Conservation (phyloP, 306 rosid genomes). For the Pterocarpus santalinus region DNA sequence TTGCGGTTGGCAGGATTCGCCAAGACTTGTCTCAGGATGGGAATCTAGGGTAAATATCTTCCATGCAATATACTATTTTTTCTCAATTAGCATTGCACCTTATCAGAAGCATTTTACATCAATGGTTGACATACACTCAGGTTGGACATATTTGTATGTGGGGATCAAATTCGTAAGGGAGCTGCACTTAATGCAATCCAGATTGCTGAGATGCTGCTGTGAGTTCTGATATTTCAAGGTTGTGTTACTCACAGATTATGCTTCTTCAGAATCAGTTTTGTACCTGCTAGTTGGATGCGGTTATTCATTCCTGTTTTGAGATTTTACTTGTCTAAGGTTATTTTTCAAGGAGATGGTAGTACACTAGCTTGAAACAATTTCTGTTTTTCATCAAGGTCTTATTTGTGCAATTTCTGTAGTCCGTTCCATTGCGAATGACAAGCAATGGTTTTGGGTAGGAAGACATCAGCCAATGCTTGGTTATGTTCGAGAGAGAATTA, state of each 20-base stretch:
- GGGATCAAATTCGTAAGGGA: conserved; percentile 99
- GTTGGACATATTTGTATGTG: conserved; percentile 94
- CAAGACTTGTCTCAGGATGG: conserved; percentile 91
- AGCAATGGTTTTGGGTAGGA: neutral
- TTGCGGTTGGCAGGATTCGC: conserved; percentile 95
- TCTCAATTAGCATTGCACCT: conserved; percentile 16
- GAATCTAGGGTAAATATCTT: conserved; percentile 69
- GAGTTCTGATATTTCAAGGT: conserved; percentile 39
- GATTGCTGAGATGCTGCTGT: conserved; percentile 94
- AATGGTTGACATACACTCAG: conserved; percentile 55
- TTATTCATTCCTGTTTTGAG: conserved; percentile 35
- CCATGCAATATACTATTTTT: neutral
- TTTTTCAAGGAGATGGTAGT: conserved; percentile 10
- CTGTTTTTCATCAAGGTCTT: neutral
- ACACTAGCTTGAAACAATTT: conserved; percentile 33
- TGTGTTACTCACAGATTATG: conserved; percentile 17
- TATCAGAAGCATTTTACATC: conserved; percentile 37
- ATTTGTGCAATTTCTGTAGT: neutral
- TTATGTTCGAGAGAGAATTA: no score
- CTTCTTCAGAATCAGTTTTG: conserved; percentile 49
- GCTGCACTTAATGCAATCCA: conserved; percentile 98
- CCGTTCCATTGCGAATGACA: neutral
- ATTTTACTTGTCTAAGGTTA: conserved; percentile 13
- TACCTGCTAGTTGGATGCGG: conserved; percentile 37
- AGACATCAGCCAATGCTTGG: no score